Base-by-base conservation (phyloP, 148 eudicot species). In the Rhododendron vialii region DNA sequence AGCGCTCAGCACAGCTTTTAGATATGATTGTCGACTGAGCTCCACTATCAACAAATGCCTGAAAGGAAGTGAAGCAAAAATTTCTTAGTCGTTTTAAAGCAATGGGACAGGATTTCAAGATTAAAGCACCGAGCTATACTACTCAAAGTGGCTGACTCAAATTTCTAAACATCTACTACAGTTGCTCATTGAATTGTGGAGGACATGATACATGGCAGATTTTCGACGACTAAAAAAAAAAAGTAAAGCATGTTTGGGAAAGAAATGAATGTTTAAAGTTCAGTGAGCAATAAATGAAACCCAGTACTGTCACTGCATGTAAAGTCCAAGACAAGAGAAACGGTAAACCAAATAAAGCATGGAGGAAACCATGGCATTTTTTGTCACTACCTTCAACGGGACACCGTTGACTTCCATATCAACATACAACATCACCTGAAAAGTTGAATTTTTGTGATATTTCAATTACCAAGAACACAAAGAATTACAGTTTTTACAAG, bases 31-130 rank as follows among this genome's bases (percentile, higher is more conserved):
- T 97, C 69, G 99, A 94, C 91, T 97, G 99, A 71, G 99, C 99
- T 87, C 98, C 99, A 91, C 99, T 97, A 86, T 95, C 98, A 86
- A 97, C 99, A 90, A 97, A 95, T 47, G 99, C 99, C 99, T 97
- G 90, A 86, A 87, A 88, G 65, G 85, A 74, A 86, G 84, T 14
- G 57, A 84, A 59, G 5, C 74, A 9, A 80, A 78, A 36, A 10
- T 61, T 74, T 36, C 81, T 87, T 2, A 53, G 30, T 51, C 43
- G 20, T 48, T 76, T 18, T 43, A 74, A 48, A 38, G 50, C 86
- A 83, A 78, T 8, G 41, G 82, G 30, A 69, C 38, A 75, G 83
- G 45, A 87, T 63, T 83, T 26, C 20, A 67, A 26, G 10, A 67
- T 43, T 24, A 20, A 65, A 47, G 10, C 53, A 45, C 33, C 43